phyloP scores from a whole-genome alignment of 331 rosid species.

The Saraca asoca region DNA sequence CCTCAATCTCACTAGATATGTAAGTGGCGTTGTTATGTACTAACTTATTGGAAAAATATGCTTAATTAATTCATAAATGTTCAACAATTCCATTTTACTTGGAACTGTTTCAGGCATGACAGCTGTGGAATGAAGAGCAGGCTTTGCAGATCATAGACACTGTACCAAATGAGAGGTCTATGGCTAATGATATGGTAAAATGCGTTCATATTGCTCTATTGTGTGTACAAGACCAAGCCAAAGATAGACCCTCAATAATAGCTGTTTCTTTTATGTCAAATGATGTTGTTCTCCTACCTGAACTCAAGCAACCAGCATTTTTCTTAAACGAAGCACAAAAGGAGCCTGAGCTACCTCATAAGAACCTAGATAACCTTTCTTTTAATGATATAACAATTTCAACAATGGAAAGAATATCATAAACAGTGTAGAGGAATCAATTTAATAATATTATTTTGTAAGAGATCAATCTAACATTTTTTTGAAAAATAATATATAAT shows the following conservation, averaged over 20 bases:
- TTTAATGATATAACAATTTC: background rate
- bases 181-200: slow-evolving; percentile 18
- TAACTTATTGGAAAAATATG: no score
- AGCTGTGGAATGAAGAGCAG: slow-evolving; percentile 37
- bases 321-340: slow-evolving; percentile 10
- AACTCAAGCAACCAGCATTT: slow-evolving; percentile 46
- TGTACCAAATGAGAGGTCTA: slow-evolving; percentile 7
- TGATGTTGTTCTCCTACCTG: slow-evolving; percentile 25
- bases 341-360: background rate
- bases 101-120: slow-evolving; percentile 36
- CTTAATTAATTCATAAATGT: no score
- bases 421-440: no score
- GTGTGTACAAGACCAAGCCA: slow-evolving; percentile 44
- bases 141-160: slow-evolving; percentile 38
- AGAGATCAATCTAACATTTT: no score
- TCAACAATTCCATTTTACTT: no score
- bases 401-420: no score
- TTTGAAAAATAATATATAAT: no score
- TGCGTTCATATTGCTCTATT: slow-evolving; percentile 45
- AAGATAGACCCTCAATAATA: slow-evolving; percentile 46
- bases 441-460: no score
- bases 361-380: slow-evolving; percentile 8
- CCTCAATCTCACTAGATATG: no score
- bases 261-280: slow-evolving; percentile 40
- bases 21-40: no score